Evolutionary conservation across 2,329 filamentous ascomycete genomes (phyloP), one percentile per base, ranked within the genome.

Genomic region (Fusarium sp.): DNA sequence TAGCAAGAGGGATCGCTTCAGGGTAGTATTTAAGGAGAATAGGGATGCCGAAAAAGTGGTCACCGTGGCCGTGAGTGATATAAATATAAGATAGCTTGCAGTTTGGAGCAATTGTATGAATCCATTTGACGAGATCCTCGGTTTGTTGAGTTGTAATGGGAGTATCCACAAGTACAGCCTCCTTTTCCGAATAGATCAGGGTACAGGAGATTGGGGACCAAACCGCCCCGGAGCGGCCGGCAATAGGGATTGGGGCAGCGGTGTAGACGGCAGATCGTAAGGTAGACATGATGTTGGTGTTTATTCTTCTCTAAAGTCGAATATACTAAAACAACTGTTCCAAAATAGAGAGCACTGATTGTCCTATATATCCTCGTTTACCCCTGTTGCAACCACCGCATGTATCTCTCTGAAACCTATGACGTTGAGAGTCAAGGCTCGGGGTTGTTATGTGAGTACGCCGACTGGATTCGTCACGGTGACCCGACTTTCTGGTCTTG

Each of bases 121-220:
- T 65, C 61, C 61, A 65, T 15, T 30, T 10, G 6, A 65, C 38
- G 2, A 68, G 61, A 1, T 54, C 43, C 20, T 65, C 56, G 6
- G 30, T 61, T 32, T 68, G 61, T 4, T 27, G 4, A 7, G 45
- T 32, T 4, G 61, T 60, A 15, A 68, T 54, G n/a, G 61, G 61
- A 4, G 66, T 65, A 22, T 68, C 61, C 1, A 65, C 20, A 11
- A 68, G 35, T 6, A 68, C 66, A 9, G 66, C 66, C 9, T 45
- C 47, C 15, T 33, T 20, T 1, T 27, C 33, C 12, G 45, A 56
- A 11, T 56, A 40, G 11, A 56, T 61, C 45, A 68, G 15, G 10
- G 66, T 68, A 17, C 65, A 64, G 11, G 50, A 54, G 17, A 68
- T 68, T 10, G 60, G 60, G 2, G 65, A 68, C 56, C 56, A 59